These are phyloP conservation scores for Bassia scoparia DNA, from an alignment of 148 eudicot genomes.

Conservation along the genomic window DNA sequence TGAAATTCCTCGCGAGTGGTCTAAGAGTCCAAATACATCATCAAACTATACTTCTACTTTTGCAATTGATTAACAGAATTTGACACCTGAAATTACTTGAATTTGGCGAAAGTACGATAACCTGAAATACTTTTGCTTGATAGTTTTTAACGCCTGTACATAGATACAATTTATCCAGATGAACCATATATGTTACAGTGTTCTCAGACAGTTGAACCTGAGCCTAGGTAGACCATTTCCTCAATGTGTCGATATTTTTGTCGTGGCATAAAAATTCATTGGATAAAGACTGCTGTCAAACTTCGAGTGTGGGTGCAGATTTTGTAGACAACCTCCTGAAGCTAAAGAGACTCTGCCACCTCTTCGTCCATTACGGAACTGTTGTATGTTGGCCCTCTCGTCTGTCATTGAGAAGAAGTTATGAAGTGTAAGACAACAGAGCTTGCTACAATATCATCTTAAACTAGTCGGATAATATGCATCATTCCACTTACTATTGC, in stretches of 20 bases:
- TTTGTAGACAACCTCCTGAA: constrained; percentile 26
- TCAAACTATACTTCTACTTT: too few relatives aligned
- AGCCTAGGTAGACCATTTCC: constrained; percentile 33
- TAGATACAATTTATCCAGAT: too few relatives aligned
- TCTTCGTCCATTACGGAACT: constrained; percentile 29
- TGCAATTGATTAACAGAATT: background rate
- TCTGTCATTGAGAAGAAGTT: constrained; percentile 10
- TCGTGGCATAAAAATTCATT: constrained; percentile 25
- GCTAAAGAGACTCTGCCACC: constrained; percentile 25
- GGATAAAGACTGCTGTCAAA: constrained; percentile 24
- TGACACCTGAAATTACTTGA: too few relatives aligned
- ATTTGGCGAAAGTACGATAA: too few relatives aligned
- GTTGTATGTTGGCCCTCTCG: constrained; percentile 19
- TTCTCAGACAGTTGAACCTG: too few relatives aligned
- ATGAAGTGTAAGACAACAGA: background rate
- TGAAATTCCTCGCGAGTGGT: too few relatives aligned
- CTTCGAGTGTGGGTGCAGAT: constrained; percentile 17
- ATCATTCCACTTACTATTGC: constrained; percentile 20
- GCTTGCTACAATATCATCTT: background rate
- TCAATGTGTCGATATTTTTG: constrained; percentile 26
- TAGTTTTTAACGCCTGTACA: too few relatives aligned
- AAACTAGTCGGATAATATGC: background rate
- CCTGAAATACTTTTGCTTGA: too few relatives aligned
- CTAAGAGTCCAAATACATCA: too few relatives aligned
- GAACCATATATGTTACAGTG: too few relatives aligned